Evolutionary conservation across 202 grass and related monocot genomes (phyloP).

Genomic region (Dendrocalamus latiflorus): DNA sequence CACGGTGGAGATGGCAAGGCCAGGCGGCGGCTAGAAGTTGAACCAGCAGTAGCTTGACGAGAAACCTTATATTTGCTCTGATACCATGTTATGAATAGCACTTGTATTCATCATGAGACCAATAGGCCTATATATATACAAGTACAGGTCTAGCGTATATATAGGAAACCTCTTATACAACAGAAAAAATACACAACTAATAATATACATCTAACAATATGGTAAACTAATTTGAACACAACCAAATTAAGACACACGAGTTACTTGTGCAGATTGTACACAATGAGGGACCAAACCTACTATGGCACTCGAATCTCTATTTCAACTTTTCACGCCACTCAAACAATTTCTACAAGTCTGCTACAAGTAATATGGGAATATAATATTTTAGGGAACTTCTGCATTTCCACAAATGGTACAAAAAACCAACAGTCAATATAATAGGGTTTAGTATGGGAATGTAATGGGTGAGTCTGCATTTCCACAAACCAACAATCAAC

Average conservation of each 20-base stretch:
- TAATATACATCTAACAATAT: neutral
- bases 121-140: too few species aligned
- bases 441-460: conserved; percentile 3
- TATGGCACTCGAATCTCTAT: neutral
- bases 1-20: too few species aligned
- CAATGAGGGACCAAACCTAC: neutral
- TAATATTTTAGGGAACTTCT: neutral
- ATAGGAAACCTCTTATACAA: too few species aligned
- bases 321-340: neutral
- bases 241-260: neutral
- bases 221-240: neutral
- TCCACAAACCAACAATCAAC: neutral
- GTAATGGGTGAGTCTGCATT: neutral
- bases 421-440: neutral
- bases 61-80: too few species aligned
- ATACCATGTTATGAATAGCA: too few species aligned
- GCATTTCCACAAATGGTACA: neutral
- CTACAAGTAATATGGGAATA: neutral
- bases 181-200: too few species aligned
- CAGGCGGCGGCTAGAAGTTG: too few species aligned
- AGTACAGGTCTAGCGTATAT: too few species aligned
- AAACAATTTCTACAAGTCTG: neutral
- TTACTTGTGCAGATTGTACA: neutral
- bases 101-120: too few species aligned
- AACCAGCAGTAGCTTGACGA: too few species aligned